Conservation (phyloP, 1,284 basidiomycete genomes). For the Hemileia vastatrix region DNA sequence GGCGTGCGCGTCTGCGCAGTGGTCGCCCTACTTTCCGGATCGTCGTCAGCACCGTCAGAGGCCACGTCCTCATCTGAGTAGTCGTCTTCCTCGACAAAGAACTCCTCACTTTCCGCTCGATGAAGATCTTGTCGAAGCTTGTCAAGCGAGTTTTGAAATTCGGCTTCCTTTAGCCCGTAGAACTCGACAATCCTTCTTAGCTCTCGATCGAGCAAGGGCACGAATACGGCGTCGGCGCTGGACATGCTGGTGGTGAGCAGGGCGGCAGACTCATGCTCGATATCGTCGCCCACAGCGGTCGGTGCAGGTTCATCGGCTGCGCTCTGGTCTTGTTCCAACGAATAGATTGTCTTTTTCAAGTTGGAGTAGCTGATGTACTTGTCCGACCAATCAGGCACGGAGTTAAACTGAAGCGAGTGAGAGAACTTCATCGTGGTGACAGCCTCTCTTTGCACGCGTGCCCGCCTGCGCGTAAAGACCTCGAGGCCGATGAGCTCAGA, state of each 20-base stretch:
- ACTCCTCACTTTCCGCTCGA: no score
- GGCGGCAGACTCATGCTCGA: conserved; percentile 54
- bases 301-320: conserved; percentile 52
- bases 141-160: conserved; percentile 45
- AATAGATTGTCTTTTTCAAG: background rate
- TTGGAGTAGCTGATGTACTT: conserved; percentile 67
- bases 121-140: conserved; percentile 33
- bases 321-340: conserved; percentile 39
- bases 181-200: conserved; percentile 71
- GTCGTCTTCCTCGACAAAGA: conserved; percentile 56
- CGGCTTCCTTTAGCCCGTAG: conserved; percentile 66
- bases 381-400: conserved; percentile 88
- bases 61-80: conserved; percentile 62
- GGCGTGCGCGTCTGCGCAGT: background rate
- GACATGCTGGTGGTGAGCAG: conserved; percentile 54
- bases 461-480: no score
- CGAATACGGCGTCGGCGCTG: conserved; percentile 54
- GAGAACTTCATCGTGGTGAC: conserved; percentile 47
- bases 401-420: conserved; percentile 79
- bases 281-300: conserved; percentile 46
- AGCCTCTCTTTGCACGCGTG: no score
- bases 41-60: conserved; percentile 33
- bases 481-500: no score
- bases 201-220: conserved; percentile 69
- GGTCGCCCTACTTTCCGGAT: background rate